Evolutionary conservation across 371 early-diverging fungal genomes (phyloP).

Genomic region (Mortierella sp.): DNA sequence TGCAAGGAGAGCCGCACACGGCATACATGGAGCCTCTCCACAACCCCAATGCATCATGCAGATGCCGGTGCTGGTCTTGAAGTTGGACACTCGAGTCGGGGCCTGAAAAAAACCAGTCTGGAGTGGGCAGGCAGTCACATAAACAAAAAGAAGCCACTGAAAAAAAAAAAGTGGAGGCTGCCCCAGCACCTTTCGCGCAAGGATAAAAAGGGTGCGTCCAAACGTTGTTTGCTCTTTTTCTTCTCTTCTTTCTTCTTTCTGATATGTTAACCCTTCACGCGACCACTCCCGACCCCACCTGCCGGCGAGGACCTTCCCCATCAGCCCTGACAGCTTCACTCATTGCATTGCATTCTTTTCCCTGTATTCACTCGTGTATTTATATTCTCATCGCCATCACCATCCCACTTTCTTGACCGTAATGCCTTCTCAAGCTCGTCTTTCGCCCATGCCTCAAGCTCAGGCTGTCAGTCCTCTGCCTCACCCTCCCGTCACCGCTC

Average conservation of each 20-base stretch:
- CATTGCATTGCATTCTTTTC: slow-evolving; percentile 33
- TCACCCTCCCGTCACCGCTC: slow-evolving; percentile 62
- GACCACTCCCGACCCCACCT: slow-evolving; percentile 22
- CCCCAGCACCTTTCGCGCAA: neutral
- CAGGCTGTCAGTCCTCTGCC: slow-evolving; percentile 57
- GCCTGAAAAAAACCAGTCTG: no score
- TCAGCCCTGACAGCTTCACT: slow-evolving; percentile 32
- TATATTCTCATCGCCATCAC: neutral
- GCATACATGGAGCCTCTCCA: no score
- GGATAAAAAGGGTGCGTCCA: slow-evolving; percentile 16
- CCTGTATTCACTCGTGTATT: slow-evolving; percentile 10
- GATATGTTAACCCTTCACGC: slow-evolving; percentile 37
- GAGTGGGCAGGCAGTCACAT: no score
- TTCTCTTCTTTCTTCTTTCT: slow-evolving; percentile 25
- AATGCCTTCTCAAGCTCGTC: slow-evolving; percentile 42
- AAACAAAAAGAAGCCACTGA: slow-evolving; percentile 13
- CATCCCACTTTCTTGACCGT: neutral
- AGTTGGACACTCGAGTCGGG: no score
- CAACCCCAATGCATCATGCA: no score
- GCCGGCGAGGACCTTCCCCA: slow-evolving; percentile 14
- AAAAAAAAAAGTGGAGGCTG: neutral
- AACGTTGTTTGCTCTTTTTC: slow-evolving; percentile 25
- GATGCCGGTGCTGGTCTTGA: no score
- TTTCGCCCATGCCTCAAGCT: slow-evolving; percentile 6
- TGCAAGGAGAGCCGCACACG: no score